Evolutionary conservation across 2,329 filamentous ascomycete species (phyloP).

Genomic region (Bipolaris cookei): DNA sequence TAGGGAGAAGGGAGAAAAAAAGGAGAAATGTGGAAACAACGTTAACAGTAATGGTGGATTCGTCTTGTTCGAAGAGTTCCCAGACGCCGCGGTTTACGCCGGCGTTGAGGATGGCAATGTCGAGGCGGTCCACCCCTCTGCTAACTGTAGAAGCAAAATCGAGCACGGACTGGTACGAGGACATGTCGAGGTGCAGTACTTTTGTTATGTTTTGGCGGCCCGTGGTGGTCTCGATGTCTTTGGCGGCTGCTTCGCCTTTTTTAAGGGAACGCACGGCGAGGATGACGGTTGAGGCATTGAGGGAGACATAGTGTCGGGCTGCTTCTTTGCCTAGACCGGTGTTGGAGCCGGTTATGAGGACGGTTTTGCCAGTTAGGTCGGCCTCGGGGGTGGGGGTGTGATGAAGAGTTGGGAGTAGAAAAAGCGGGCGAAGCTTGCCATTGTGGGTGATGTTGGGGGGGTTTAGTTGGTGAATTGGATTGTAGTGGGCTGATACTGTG

Average conservation of each 20-base stretch:
- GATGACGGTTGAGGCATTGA: constrained; percentile 53
- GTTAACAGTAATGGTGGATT: constrained; percentile 49
- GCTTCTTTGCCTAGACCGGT: constrained; percentile 57
- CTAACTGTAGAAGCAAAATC: constrained; percentile 39
- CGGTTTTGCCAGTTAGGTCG: constrained; percentile 45
- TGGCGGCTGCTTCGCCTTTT: constrained; percentile 55
- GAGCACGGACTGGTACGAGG: constrained; percentile 48
- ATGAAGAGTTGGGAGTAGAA: constrained; percentile 52
- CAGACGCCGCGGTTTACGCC: constrained; percentile 42
- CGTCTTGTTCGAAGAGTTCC: constrained; percentile 36
- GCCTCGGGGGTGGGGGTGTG: constrained; percentile 40
- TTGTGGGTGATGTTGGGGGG: not conserved
- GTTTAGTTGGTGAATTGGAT: not conserved
- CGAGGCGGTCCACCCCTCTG: constrained; percentile 38
- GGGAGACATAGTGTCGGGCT: constrained; percentile 50
- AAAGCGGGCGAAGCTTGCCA: constrained; percentile 30
- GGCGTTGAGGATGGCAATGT: constrained; percentile 51
- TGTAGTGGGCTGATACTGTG: not conserved
- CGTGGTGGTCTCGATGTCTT: constrained; percentile 48
- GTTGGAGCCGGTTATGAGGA: constrained; percentile 59
- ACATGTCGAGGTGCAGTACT: constrained; percentile 57
- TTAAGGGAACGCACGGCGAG: constrained; percentile 52
- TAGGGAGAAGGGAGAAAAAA: constrained; percentile 35
- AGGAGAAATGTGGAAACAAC: constrained; percentile 51
- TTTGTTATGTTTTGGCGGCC: constrained; percentile 45